Evolutionary conservation across 163 green algal species (phyloP).

Genomic region (Scenedesmus sp.): DNA sequence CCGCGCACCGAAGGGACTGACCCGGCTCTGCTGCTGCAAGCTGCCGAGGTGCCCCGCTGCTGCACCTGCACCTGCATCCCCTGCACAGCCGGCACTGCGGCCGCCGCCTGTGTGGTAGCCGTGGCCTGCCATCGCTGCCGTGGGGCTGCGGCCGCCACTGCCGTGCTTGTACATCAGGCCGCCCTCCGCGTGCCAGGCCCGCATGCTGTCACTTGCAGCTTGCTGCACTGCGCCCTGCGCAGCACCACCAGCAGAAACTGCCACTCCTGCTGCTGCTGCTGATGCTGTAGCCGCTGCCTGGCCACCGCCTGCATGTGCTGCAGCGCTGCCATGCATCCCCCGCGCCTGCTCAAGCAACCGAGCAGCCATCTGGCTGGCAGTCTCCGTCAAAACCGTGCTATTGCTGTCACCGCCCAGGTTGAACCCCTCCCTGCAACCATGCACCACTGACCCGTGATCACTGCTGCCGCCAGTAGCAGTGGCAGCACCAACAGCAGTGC

Average conservation of each 20-base stretch:
- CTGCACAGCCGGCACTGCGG: background rate
- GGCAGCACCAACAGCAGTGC: too few relatives aligned
- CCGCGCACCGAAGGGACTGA: background rate
- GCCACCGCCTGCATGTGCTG: background rate
- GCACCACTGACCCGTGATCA: too few relatives aligned
- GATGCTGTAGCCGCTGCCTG: background rate
- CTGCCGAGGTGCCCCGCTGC: background rate
- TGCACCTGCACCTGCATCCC: background rate
- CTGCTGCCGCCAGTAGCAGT: background rate
- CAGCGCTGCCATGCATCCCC: background rate
- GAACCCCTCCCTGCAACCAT: background rate
- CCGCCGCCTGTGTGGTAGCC: background rate
- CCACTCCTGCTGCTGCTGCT: background rate
- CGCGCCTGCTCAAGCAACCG: conserved; percentile 20
- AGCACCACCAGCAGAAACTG: background rate
- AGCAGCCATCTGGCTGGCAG: conserved; percentile 8
- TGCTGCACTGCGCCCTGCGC: background rate
- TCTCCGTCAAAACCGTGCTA: background rate
- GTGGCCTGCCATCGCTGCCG: background rate
- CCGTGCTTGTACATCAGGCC: conserved; percentile 16
- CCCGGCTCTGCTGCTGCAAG: conserved; percentile 6
- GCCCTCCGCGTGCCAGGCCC: conserved; percentile 26
- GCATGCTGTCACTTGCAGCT: conserved; percentile 18
- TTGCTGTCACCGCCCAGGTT: background rate
- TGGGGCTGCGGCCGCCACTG: background rate